Evolutionary conservation across 192 early-diverging fungal species (phyloP).

Genomic region (Thamnidium elegans): DNA sequence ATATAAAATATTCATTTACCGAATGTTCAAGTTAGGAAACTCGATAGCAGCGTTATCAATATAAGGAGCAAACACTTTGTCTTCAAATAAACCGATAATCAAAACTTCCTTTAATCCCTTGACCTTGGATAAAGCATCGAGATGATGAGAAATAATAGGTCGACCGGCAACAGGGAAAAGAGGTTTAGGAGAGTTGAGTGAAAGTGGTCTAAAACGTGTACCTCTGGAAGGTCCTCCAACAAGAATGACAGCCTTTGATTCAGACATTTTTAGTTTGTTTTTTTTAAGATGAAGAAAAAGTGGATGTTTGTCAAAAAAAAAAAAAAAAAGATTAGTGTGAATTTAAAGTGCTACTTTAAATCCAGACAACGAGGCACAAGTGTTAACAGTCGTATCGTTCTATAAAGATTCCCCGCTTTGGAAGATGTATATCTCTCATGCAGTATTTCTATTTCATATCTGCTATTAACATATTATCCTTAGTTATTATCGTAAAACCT

Average conservation of each 20-base stretch:
- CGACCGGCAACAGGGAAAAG: constrained; percentile 96
- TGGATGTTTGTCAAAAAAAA: too few relatives aligned
- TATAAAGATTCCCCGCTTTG: too few relatives aligned
- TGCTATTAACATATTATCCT: too few relatives aligned
- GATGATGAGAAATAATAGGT: constrained; percentile 97
- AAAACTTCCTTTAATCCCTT: constrained; percentile 90
- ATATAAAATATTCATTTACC: constrained; percentile 46
- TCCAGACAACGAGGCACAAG: too few relatives aligned
- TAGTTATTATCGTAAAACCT: too few relatives aligned
- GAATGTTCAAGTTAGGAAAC: constrained; percentile 82
- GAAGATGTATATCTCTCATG: too few relatives aligned
- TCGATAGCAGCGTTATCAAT: constrained; percentile 82
- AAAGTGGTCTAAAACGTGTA: constrained; percentile 96
- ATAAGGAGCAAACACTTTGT: constrained; percentile 87
- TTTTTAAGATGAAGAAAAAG: too few relatives aligned
- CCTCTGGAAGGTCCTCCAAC: constrained; percentile 97
- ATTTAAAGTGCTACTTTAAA: too few relatives aligned
- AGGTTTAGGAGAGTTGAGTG: constrained; percentile 95
- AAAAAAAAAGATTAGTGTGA: too few relatives aligned
- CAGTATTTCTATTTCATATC: too few relatives aligned
- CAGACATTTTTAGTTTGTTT: constrained; percentile 14
- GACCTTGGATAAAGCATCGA: constrained; percentile 86
- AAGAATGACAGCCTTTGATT: constrained; percentile 87
- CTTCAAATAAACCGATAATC: constrained; percentile 96
- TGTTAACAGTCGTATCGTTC: too few relatives aligned